Evolutionary conservation across 257 asterid species (phyloP).

Genomic region (Solanum lycopersicoides): DNA sequence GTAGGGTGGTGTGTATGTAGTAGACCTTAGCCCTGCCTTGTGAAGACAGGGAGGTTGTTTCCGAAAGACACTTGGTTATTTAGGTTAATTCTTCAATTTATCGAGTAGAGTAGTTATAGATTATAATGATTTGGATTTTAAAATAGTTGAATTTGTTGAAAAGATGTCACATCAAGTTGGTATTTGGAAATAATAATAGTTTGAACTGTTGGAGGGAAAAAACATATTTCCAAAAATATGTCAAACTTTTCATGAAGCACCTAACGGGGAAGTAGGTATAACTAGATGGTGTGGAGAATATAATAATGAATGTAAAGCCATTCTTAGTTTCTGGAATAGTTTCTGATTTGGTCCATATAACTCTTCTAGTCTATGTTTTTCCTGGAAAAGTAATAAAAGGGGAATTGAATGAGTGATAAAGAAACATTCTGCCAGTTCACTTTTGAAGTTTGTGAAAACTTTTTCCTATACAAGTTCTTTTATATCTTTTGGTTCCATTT

Average conservation of each 20-base stretch:
- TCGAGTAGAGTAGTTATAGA: not conserved
- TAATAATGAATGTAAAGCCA: not conserved
- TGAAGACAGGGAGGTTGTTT: not conserved
- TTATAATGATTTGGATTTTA: not conserved
- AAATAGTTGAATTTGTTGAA: not conserved
- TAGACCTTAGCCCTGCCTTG: not conserved
- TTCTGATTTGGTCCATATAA: not conserved
- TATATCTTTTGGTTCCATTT: not conserved
- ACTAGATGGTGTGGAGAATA: not conserved
- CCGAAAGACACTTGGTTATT: not conserved
- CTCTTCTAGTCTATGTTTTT: not conserved
- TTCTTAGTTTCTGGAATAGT: not conserved
- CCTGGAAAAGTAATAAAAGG: not conserved
- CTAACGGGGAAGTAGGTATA: not conserved
- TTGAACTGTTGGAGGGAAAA: not conserved
- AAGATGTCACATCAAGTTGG: not conserved
- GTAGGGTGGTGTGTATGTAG: not conserved
- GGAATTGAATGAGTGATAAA: not conserved
- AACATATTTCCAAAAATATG: not conserved
- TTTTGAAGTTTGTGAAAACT: not conserved
- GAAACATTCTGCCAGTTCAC: not conserved
- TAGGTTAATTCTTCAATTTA: not conserved
- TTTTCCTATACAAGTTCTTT: not conserved
- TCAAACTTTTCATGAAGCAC: not conserved
- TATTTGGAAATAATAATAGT: not conserved